Percentiles rank a stretch among this genome's conserved stretches.
Evolutionary conservation across 345 rosid species (phyloP).

Genomic region (Pugionium dolabratum): DNA sequence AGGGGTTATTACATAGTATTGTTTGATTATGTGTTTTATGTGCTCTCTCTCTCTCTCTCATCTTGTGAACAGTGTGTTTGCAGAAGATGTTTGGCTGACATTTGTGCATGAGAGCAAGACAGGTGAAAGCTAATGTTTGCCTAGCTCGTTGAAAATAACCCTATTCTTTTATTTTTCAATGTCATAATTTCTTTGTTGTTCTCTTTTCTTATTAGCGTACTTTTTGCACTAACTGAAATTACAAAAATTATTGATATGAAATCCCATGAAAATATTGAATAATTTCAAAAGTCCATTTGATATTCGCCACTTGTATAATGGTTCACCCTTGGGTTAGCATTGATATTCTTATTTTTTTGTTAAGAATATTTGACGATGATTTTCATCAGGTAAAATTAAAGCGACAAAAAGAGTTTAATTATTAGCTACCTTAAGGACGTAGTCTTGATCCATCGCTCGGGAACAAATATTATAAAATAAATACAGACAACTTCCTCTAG

Average conservation of each 20-base stretch:
- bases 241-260: background rate
- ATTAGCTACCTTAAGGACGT: background rate
- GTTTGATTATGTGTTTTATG: constrained; percentile 21
- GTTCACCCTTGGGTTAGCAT: too few relatives aligned
- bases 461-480: background rate
- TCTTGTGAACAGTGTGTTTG: constrained; percentile 24
- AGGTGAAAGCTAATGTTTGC: constrained; percentile 29
- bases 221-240: background rate
- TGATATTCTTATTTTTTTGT: too few relatives aligned
- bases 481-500: constrained; percentile 12
- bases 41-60: constrained; percentile 11
- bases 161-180: constrained; percentile 32
- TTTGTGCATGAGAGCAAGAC: constrained; percentile 25
- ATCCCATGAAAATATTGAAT: background rate
- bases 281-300: too few relatives aligned
- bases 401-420: background rate
- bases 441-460: background rate
- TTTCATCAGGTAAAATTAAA: background rate
- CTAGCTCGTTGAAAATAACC: constrained; percentile 18
- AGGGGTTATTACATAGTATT: constrained; percentile 27
- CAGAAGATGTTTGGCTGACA: constrained; percentile 31
- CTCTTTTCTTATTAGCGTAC: background rate
- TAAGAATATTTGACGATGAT: background rate
- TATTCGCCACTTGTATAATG: too few relatives aligned
- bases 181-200: background rate